Percentiles rank a stretch among this genome's conserved stretches.
Conservation (phyloP, 2,329 filamentous ascomycete species). For the Penicillium hesseltinei region DNA sequence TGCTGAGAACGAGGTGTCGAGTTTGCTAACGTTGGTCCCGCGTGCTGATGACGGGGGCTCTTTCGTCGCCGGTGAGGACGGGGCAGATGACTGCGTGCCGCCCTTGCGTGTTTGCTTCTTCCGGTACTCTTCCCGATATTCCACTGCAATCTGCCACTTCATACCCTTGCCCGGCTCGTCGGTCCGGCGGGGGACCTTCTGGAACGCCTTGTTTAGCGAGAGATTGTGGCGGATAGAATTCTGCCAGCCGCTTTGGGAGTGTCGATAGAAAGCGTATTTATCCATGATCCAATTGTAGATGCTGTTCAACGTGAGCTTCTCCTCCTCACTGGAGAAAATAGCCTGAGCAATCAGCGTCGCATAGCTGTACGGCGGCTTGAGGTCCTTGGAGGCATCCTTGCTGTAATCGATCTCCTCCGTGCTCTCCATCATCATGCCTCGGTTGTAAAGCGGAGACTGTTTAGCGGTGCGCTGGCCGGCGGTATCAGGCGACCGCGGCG, state of each 20-base stretch:
- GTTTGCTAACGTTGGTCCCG: slow-evolving; percentile 31
- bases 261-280: slow-evolving; percentile 89
- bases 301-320: slow-evolving; percentile 84
- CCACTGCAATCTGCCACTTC: slow-evolving; percentile 94
- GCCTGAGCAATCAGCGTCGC: slow-evolving; percentile 96
- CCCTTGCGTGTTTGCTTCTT: slow-evolving; percentile 57
- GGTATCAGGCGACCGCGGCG: slow-evolving; percentile 41
- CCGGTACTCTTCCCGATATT: slow-evolving; percentile 82
- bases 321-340: slow-evolving; percentile 79
- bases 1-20: slow-evolving; percentile 43
- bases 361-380: slow-evolving; percentile 96
- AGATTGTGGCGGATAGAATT: slow-evolving; percentile 97
- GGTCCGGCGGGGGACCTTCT: slow-evolving; percentile 86
- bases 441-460: slow-evolving; percentile 49
- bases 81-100: slow-evolving; percentile 44
- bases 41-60: slow-evolving; percentile 40
- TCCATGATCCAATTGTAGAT: slow-evolving; percentile 93
- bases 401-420: slow-evolving; percentile 59
- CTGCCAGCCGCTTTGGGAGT: slow-evolving; percentile 88
- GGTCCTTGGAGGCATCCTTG: slow-evolving; percentile 77
- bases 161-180: slow-evolving; percentile 98
- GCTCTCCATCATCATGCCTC: slow-evolving; percentile 54
- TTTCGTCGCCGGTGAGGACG: slow-evolving; percentile 48
- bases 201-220: slow-evolving; percentile 90
- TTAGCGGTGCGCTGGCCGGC: slow-evolving; percentile 41